Base-by-base conservation (phyloP, 108 stramenopile genomes). In the Aurantiochytrium sp. region DNA sequence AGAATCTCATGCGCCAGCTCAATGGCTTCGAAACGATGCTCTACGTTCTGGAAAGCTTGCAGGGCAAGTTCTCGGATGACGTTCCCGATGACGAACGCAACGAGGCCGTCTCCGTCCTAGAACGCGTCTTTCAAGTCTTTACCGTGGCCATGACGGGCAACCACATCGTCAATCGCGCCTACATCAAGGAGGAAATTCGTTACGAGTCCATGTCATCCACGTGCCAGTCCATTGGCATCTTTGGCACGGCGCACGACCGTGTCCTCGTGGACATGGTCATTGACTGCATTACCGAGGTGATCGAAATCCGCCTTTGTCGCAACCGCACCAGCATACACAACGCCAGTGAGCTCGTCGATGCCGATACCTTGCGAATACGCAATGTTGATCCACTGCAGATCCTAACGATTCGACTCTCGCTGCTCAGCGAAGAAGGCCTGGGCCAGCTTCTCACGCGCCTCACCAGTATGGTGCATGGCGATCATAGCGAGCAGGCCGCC, bases 141-240 rank as follows among this genome's bases (percentile, higher is more conserved):
- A 83, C 76, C 10, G 76, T 83, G 3, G 45, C 76, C 25, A 83
- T 83, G 76, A 83, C 76, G 6, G 76, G 76, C n/a, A 83, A 83
- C 23, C 76, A 83, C 51, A 47, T 83, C 51, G 76, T 53, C 49
- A 83, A 83, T 83, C 76, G 76, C 23, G 45, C 76, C 76, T 83
- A 53, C 51, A 16, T 83, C 25, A 83, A 83, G 51, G 76, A 83
- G 76, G 76, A 83, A 45, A 83, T 83, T 35, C 76, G 76, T 8
- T 83, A 83, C 51, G 76, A 83, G 51, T 53, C 49, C 76, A 83
- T 83, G 49, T 83, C 76, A 12, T 83, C 76, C 12, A 53, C 76
- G 49, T 83, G 76, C 76, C 76, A 83, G 49, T 21, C 28, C 6
- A 83, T 83, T 23, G 76, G 76, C 28, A 53, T 83, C 25, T 83